Conservation (phyloP, 495 filamentous ascomycete genomes). For the Choiromyces venosus region DNA sequence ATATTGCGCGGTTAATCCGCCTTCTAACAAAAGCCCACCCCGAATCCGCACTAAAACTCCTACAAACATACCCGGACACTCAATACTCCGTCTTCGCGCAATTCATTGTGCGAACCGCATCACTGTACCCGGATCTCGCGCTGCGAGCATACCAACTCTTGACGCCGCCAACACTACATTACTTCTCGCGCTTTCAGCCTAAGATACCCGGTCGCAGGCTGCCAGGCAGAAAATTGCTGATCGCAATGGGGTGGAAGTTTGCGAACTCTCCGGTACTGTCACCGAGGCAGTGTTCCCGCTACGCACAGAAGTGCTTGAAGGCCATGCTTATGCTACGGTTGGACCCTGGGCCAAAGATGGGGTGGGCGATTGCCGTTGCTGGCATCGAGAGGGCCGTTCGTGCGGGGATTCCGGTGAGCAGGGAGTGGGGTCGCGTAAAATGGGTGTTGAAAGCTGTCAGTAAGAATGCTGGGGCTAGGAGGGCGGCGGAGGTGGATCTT, state of each 20-base stretch:
- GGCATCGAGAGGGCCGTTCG: slow-evolving; percentile 19
- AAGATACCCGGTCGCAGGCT: slow-evolving; percentile 8
- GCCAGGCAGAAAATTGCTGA: slow-evolving; percentile 16
- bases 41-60: neutral
- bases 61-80: slow-evolving; percentile 30
- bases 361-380: slow-evolving; percentile 25
- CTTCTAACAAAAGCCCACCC: slow-evolving; percentile 13
- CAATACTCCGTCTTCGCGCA: slow-evolving; percentile 29
- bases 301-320: slow-evolving; percentile 20
- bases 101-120: slow-evolving; percentile 24
- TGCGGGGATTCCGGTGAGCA: slow-evolving; percentile 16
- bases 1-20: slow-evolving; percentile 25
- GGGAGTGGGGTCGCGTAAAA: slow-evolving; percentile 8
- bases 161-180: slow-evolving; percentile 20
- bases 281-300: slow-evolving; percentile 21
- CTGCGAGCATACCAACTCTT: slow-evolving; percentile 29
- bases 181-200: slow-evolving; percentile 21
- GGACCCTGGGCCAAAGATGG: slow-evolving; percentile 22
- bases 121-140: slow-evolving; percentile 20
- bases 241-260: slow-evolving; percentile 33
- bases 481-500: slow-evolving; percentile 17
- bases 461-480: slow-evolving; percentile 13
- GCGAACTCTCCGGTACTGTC: slow-evolving; percentile 28
- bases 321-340: slow-evolving; percentile 28
- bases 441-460: slow-evolving; percentile 14